phyloP scores from a whole-genome alignment of 495 filamentous ascomycete species.

The Aspergillus sclerotiicarbonarius region DNA sequence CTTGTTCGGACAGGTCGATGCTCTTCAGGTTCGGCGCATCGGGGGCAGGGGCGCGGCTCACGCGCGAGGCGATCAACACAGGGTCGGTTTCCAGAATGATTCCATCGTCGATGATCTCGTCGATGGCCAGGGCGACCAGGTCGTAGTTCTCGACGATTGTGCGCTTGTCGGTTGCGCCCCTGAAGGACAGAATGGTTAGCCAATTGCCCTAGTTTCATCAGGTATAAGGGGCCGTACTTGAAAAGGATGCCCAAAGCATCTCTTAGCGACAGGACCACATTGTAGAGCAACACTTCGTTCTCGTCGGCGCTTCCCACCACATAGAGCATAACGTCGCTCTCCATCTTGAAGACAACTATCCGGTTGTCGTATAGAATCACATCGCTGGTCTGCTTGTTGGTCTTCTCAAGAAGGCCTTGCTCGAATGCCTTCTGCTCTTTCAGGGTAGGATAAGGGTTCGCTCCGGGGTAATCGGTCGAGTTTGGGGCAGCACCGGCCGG shows the following conservation, averaged over 20 bases:
- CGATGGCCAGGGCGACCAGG: constrained; percentile 82
- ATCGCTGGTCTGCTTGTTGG: constrained; percentile 89
- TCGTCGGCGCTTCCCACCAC: constrained; percentile 90
- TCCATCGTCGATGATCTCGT: constrained; percentile 95
- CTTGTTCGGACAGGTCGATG: constrained; percentile 95
- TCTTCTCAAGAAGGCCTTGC: constrained; percentile 94
- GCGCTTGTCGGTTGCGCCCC: constrained; percentile 92
- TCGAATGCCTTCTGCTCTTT: constrained; percentile 95
- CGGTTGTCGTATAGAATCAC: constrained; percentile 95
- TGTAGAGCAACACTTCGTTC: constrained; percentile 95
- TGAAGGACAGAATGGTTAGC: constrained; percentile 31
- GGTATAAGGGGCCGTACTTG: constrained; percentile 61
- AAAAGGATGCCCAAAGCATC: constrained; percentile 89
- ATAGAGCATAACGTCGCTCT: constrained; percentile 96
- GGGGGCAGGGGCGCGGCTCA: constrained; percentile 86
- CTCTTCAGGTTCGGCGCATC: constrained; percentile 85
- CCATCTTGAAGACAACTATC: constrained; percentile 95
- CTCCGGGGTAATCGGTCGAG: constrained; percentile 56
- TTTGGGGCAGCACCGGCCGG: constrained; percentile 51
- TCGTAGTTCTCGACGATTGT: constrained; percentile 99
- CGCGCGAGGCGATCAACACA: constrained; percentile 82
- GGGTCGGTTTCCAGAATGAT: constrained; percentile 97
- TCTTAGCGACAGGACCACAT: constrained; percentile 81
- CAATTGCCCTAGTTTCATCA: neutral
- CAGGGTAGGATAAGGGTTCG: constrained; percentile 81